Conservation (phyloP, 2,329 filamentous ascomycete species). For the Colletotrichum tabaci region DNA sequence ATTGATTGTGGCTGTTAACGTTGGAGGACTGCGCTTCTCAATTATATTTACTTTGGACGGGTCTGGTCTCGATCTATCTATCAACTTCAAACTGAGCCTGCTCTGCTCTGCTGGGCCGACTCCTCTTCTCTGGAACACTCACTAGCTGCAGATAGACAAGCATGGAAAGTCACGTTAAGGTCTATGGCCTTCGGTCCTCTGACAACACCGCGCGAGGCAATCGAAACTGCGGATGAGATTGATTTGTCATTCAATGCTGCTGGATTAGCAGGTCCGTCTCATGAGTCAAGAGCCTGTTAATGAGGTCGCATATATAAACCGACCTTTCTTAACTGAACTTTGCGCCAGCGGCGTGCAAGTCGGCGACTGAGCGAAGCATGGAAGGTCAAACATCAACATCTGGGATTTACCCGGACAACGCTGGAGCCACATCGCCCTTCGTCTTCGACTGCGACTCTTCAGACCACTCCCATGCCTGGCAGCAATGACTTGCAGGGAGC, state of each 20-base stretch:
- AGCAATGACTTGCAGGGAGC: slow-evolving; percentile 16
- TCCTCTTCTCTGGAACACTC: slow-evolving; percentile 9
- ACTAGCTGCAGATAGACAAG: slow-evolving; percentile 20
- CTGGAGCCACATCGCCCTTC: slow-evolving; percentile 28
- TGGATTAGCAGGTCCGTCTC: not conserved
- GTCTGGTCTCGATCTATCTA: slow-evolving; percentile 11
- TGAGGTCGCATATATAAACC: slow-evolving; percentile 22
- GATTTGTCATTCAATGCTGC: slow-evolving; percentile 21
- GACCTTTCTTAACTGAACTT: slow-evolving; percentile 18
- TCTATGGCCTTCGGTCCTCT: slow-evolving; percentile 12
- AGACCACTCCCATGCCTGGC: slow-evolving; percentile 20
- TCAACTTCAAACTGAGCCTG: slow-evolving; percentile 12
- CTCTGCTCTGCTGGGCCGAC: not conserved
- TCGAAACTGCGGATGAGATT: slow-evolving; percentile 24
- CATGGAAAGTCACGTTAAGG: slow-evolving; percentile 1
- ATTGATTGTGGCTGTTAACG: not conserved
- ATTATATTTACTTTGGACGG: not conserved
- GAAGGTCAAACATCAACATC: slow-evolving; percentile 36
- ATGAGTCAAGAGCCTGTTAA: slow-evolving; percentile 22
- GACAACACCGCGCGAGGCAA: slow-evolving; percentile 18
- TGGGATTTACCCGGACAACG: slow-evolving; percentile 30
- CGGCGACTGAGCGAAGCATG: slow-evolving; percentile 31
- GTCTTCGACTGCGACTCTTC: slow-evolving; percentile 12
- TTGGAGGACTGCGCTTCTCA: not conserved
- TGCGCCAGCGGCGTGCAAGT: slow-evolving; percentile 1